Evolutionary conservation across 2,329 filamentous ascomycete genomes (phyloP).

Genomic region (Aspergillus sp.): DNA sequence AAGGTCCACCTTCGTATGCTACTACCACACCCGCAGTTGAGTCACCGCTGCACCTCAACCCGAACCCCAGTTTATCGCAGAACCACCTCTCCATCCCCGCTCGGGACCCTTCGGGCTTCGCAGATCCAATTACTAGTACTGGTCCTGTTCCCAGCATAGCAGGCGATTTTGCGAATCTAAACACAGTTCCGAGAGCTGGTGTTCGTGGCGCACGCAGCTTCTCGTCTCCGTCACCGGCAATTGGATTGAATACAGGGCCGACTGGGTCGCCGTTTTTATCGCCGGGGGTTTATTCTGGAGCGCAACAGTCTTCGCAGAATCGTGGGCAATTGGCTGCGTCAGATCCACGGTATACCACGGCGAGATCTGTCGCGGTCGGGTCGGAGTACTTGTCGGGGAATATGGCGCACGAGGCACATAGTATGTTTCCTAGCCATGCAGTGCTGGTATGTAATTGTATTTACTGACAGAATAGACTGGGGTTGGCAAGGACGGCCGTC

Average conservation of each 20-base stretch:
- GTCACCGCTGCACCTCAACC: not conserved
- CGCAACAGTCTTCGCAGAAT: not conserved
- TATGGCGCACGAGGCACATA: constrained; percentile 26
- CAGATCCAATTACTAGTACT: not conserved
- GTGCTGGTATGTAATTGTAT: not conserved
- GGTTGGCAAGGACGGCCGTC: constrained; percentile 24
- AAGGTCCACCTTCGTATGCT: not conserved
- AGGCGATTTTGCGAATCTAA: not conserved
- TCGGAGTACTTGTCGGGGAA: constrained; percentile 18
- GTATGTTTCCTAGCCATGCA: constrained; percentile 14
- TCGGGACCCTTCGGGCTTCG: not conserved
- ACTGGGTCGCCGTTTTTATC: not conserved
- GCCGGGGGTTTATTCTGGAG: not conserved
- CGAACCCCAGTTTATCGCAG: not conserved
- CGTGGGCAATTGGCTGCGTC: not conserved
- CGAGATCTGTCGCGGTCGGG: not conserved
- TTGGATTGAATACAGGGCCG: not conserved
- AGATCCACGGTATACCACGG: not conserved
- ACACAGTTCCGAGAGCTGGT: not conserved
- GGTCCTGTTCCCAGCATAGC: not conserved
- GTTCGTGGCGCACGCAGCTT: not conserved
- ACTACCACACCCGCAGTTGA: not conserved
- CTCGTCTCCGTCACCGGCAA: not conserved
- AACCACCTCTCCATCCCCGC: not conserved
- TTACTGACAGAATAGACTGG: constrained; percentile 21